Evolutionary conservation across 2,329 filamentous ascomycete species (phyloP).

Genomic region (Ophiostoma tasmaniense): DNA sequence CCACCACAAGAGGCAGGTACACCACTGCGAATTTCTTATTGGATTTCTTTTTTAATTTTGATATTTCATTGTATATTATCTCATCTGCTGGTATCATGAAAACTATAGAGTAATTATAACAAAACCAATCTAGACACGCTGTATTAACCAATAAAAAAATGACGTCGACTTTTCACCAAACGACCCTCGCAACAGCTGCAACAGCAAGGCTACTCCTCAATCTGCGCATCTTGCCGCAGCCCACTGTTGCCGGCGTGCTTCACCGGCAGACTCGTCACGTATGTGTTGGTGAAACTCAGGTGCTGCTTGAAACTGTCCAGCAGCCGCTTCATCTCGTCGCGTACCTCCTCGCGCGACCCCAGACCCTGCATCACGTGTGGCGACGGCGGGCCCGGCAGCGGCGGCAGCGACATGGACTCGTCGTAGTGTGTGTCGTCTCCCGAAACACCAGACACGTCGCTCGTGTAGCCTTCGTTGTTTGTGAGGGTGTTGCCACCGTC

Average conservation of each 20-base stretch:
- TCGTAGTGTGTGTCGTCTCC: conserved; percentile 3
- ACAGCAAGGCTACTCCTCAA: conserved; percentile 14
- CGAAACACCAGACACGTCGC: background rate
- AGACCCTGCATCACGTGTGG: conserved; percentile 39
- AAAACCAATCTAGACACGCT: background rate
- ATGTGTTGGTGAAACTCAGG: conserved; percentile 27
- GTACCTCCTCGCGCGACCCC: conserved; percentile 27
- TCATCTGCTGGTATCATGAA: background rate
- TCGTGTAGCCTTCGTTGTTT: conserved; percentile 1
- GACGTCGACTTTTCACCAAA: no score
- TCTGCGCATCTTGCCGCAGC: conserved; percentile 13
- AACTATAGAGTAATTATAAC: background rate
- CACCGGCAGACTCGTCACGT: conserved; percentile 24
- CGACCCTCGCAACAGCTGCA: no score
- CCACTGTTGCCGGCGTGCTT: conserved; percentile 29
- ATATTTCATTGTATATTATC: background rate
- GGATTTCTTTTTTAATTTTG: background rate
- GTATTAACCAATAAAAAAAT: background rate
- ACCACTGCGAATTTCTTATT: background rate
- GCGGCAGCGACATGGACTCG: conserved; percentile 15
- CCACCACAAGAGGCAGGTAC: background rate
- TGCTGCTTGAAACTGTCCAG: conserved; percentile 31
- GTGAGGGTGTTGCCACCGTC: conserved; percentile 3
- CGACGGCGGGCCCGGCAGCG: conserved; percentile 30
- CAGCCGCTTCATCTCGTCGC: conserved; percentile 34